A percentile compares a stretch with the other conserved stretches of the same genome.
Evolutionary conservation across 768 basidiomycete genomes (phyloP).

Genomic region (Gyrodon lividus): DNA sequence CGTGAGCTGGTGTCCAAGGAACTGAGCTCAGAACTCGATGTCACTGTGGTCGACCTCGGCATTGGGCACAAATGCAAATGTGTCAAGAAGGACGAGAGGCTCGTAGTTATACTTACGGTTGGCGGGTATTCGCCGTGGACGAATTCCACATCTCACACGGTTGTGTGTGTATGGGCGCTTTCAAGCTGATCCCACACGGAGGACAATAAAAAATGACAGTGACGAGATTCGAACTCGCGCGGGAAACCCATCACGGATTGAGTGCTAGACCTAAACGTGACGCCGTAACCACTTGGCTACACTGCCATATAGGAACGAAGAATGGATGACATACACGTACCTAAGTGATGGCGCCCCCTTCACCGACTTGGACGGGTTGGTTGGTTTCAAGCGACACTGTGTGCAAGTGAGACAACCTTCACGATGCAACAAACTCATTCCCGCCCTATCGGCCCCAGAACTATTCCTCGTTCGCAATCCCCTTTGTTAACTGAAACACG

Average conservation of each 20-base stretch:
- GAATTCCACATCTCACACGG: slow-evolving; percentile 6
- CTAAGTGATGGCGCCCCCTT: neutral
- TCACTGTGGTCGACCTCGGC: slow-evolving; percentile 6
- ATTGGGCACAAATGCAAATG: slow-evolving; percentile 7
- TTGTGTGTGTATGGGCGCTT: too few relatives aligned
- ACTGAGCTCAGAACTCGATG: slow-evolving; percentile 10
- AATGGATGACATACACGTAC: too few relatives aligned
- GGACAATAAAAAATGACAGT: slow-evolving; percentile 41
- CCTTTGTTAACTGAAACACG: slow-evolving; percentile 37
- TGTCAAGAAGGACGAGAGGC: neutral
- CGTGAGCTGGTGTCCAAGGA: slow-evolving; percentile 10
- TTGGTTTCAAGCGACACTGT: neutral
- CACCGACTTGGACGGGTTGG: slow-evolving; percentile 12
- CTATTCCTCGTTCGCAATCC: slow-evolving; percentile 41
- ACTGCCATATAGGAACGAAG: slow-evolving; percentile 34
- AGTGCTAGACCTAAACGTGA: slow-evolving; percentile 48
- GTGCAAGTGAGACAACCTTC: slow-evolving; percentile 8
- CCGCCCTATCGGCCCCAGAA: slow-evolving; percentile 55
- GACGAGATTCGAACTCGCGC: slow-evolving; percentile 63
- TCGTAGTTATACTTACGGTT: slow-evolving; percentile 2
- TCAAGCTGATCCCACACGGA: too few relatives aligned
- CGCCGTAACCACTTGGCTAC: slow-evolving; percentile 62
- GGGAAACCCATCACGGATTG: slow-evolving; percentile 56
- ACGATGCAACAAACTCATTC: slow-evolving; percentile 30
- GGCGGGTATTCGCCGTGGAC: slow-evolving; percentile 1